Percentiles rank a stretch among this genome's conserved stretches.
phyloP scores from a whole-genome alignment of 1,284 basidiomycete species.

The Fomitopsis palustris region DNA sequence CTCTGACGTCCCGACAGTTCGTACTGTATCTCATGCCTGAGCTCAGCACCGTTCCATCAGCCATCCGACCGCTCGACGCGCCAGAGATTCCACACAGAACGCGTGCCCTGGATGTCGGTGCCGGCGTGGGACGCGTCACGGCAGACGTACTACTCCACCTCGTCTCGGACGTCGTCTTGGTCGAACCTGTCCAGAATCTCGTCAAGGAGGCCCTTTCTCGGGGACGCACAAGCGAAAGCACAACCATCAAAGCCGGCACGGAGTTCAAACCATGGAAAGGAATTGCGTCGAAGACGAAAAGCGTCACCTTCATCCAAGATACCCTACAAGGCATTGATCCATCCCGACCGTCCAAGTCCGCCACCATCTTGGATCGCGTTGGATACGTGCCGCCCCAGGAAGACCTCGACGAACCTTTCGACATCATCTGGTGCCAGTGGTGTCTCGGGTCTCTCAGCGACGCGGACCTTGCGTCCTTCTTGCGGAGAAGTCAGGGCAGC shows the following conservation, averaged over 20 bases:
- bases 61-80: slow-evolving; percentile 38
- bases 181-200: slow-evolving; percentile 83
- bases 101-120: slow-evolving; percentile 85
- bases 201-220: slow-evolving; percentile 64
- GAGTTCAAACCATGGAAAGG: slow-evolving; percentile 58
- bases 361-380: slow-evolving; percentile 50
- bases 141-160: slow-evolving; percentile 82
- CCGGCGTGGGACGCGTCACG: slow-evolving; percentile 90
- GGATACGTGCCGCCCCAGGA: slow-evolving; percentile 44
- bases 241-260: slow-evolving; percentile 6
- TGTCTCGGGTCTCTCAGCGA: slow-evolving; percentile 88
- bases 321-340: slow-evolving; percentile 82
- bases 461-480: slow-evolving; percentile 72
- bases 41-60: slow-evolving; percentile 72
- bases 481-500: slow-evolving; percentile 57
- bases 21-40: slow-evolving; percentile 77
- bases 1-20: slow-evolving; percentile 84
- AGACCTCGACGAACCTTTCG: slow-evolving; percentile 50
- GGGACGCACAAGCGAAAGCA: slow-evolving; percentile 36
- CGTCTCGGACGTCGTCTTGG: slow-evolving; percentile 79
- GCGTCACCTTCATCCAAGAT: slow-evolving; percentile 77
- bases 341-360: slow-evolving; percentile 38
- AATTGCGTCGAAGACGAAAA: slow-evolving; percentile 58
- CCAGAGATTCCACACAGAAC: slow-evolving; percentile 36
- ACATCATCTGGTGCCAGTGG: slow-evolving; percentile 94